Conservation (phyloP, 257 asterid species). For the Asclepias syriaca region DNA sequence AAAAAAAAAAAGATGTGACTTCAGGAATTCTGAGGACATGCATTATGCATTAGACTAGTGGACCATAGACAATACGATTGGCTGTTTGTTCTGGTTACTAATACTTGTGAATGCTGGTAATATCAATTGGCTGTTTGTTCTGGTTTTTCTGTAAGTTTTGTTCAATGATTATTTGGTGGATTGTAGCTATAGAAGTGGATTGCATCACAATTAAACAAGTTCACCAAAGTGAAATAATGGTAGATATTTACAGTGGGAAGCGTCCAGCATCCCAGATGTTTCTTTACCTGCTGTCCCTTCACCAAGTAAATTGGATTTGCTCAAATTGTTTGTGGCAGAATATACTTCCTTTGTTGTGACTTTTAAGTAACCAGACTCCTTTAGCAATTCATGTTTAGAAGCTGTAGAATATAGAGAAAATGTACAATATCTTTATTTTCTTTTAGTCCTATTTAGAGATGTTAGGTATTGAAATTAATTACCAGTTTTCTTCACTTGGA, state of each 20-base stretch:
- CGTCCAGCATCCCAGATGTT: background rate
- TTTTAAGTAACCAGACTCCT: slow-evolving; percentile 1
- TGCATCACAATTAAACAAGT: background rate
- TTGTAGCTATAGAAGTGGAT: background rate
- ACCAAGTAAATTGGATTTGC: slow-evolving; percentile 18
- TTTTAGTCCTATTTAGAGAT: background rate
- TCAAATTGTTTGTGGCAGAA: slow-evolving; percentile 20
- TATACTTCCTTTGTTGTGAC: slow-evolving; percentile 18
- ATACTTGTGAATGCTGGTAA: background rate
- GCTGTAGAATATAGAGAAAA: background rate
- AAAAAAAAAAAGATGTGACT: no score
- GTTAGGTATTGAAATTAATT: background rate
- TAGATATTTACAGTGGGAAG: background rate
- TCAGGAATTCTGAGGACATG: background rate
- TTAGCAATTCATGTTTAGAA: background rate
- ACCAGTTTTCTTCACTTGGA: slow-evolving; percentile 13
- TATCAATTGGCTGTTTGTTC: background rate
- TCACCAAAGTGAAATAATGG: background rate
- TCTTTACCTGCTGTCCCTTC: slow-evolving; percentile 14
- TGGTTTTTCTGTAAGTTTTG: background rate
- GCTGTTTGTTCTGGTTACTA: background rate
- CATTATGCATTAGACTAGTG: background rate
- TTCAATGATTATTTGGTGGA: background rate
- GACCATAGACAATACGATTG: background rate
- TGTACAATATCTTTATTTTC: background rate